Evolutionary conservation across 2,329 filamentous ascomycete genomes (phyloP), one percentile per base, ranked within the genome.

Genomic region (Aaosphaeria pasadenensis): DNA sequence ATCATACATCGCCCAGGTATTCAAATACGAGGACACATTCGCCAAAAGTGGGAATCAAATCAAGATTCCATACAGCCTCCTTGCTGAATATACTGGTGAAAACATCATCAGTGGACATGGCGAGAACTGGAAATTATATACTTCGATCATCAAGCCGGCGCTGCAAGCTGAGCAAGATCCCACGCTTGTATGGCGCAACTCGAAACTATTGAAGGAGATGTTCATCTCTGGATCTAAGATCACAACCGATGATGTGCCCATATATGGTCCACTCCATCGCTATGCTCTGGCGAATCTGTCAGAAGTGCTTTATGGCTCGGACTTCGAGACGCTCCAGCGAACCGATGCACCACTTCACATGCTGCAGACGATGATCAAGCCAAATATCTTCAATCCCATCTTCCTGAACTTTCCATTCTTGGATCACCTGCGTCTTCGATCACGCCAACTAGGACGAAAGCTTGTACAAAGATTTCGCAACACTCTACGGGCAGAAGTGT

Each of bases 1-100:
- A 1, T 55, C 67, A 0, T 76, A 73, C 48, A 52, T 80, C 4
- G 66, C 68, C 4, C 71, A 77, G 40, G 59, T 69, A 5, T 62
- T 69, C 46, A 62, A 59, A 17, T 49, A 64, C 30, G 65, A 69
- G 33, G 62, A 66, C 7, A 47, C 54, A 0, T 67, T 60, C 39
- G 60, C 64, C 5, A 69, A 69, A 41, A 56, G 55, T 5, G 64
- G 64, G 2, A 66, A 61, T 41, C 58, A 67, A 9, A 51, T 63
- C 45, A 69, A 67, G 49, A 66, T 67, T 29, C 65, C 64, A 2
- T 56, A 63, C 39, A 61, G 57, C 31, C 49, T 67, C 6, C 43
- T 67, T 6, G 65, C 65, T 1, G 48, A 57, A 30, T 64, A 65
- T 29, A 63, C 62, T 2, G 65, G 65, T 5, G 63, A 67, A 40